Conservation (phyloP, 2,329 filamentous ascomycete genomes). For the Daldinia sp. region DNA sequence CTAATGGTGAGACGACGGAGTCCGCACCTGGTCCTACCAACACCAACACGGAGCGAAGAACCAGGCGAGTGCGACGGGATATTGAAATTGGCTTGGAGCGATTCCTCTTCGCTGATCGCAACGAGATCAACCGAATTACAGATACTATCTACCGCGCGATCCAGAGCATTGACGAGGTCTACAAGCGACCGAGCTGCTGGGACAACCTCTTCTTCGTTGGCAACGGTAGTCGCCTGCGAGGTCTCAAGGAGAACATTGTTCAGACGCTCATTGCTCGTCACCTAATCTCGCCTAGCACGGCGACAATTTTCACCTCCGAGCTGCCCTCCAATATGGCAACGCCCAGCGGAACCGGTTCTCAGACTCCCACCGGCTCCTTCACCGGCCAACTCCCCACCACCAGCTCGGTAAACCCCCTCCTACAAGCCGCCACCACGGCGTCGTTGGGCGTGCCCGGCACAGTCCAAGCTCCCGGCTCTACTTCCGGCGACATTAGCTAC, state of each 20-base stretch:
- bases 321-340: slow-evolving; percentile 93
- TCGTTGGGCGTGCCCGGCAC: slow-evolving; percentile 55
- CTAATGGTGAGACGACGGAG: slow-evolving; percentile 42
- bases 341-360: slow-evolving; percentile 86
- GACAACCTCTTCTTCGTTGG: slow-evolving; percentile 91
- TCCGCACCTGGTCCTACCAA: slow-evolving; percentile 35
- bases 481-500: slow-evolving; percentile 52
- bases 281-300: slow-evolving; percentile 88
- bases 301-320: slow-evolving; percentile 97
- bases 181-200: slow-evolving; percentile 88
- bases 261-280: slow-evolving; percentile 82
- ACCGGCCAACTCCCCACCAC: slow-evolving; percentile 61
- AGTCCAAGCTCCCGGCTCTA: slow-evolving; percentile 53
- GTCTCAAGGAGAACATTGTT: slow-evolving; percentile 89
- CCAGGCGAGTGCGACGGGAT: slow-evolving; percentile 69
- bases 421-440: slow-evolving; percentile 87
- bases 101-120: slow-evolving; percentile 73
- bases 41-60: slow-evolving; percentile 51
- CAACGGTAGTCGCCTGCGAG: slow-evolving; percentile 76
- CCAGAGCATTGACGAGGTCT: slow-evolving; percentile 82
- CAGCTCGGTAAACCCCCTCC: slow-evolving; percentile 80
- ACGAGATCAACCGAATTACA: slow-evolving; percentile 83
- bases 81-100: slow-evolving; percentile 81
- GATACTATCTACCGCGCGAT: slow-evolving; percentile 85
- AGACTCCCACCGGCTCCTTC: slow-evolving; percentile 79